These are phyloP conservation scores for Cercospora sp. DNA, from an alignment of 2,329 filamentous ascomycete species.

Conservation along the genomic window DNA sequence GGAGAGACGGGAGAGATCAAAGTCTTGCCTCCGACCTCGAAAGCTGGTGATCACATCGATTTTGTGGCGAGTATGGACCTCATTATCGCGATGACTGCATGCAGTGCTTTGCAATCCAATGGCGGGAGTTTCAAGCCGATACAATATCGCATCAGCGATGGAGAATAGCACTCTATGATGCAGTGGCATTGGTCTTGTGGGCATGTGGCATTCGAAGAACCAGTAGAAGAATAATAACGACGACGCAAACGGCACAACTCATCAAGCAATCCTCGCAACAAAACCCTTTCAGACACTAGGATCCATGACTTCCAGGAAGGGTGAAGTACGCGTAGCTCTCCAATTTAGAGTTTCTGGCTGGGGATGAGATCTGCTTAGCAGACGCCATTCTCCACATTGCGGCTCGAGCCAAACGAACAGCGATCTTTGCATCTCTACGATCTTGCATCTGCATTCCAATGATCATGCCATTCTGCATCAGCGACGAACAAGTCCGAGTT, in stretches of 20 bases:
- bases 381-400: background rate
- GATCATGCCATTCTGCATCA: background rate
- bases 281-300: background rate
- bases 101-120: conserved; percentile 31
- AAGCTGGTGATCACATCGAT: conserved; percentile 32
- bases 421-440: background rate
- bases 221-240: background rate
- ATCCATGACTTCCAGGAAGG: background rate
- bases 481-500: background rate
- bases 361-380: background rate
- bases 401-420: background rate
- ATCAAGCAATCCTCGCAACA: background rate
- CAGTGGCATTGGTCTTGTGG: background rate
- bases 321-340: background rate
- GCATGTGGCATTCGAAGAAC: background rate
- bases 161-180: background rate
- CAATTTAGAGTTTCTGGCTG: background rate
- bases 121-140: conserved; percentile 32
- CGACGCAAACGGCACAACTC: background rate
- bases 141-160: conserved; percentile 15
- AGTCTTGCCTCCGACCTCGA: conserved; percentile 30
- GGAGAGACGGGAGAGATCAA: conserved; percentile 28
- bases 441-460: background rate
- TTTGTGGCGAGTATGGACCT: conserved; percentile 36
- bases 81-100: conserved; percentile 33